These are phyloP conservation scores for Copromyces sp. DNA, from an alignment of 495 filamentous ascomycete genomes.

Conservation along the genomic window DNA sequence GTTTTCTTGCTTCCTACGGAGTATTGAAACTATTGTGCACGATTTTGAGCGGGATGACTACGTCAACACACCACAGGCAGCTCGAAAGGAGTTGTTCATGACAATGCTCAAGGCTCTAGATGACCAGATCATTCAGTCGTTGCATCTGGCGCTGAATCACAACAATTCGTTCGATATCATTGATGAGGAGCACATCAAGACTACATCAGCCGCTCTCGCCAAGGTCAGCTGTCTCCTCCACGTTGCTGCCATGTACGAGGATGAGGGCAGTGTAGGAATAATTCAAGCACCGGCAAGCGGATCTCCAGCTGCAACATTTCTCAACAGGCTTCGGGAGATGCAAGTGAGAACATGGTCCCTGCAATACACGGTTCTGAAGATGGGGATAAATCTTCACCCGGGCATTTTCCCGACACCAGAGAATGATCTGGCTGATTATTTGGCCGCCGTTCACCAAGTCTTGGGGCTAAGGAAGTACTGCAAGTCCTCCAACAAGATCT, in stretches of 20 bases:
- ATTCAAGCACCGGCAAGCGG: slow-evolving; percentile 28
- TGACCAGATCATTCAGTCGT: slow-evolving; percentile 55
- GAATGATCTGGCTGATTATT: slow-evolving; percentile 61
- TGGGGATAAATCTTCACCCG: slow-evolving; percentile 57
- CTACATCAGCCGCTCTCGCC: slow-evolving; percentile 57
- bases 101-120: slow-evolving; percentile 69
- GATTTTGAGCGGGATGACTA: slow-evolving; percentile 61
- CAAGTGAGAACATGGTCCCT: slow-evolving; percentile 82
- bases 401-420: slow-evolving; percentile 50
- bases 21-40: slow-evolving; percentile 67
- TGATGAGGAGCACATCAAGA: slow-evolving; percentile 61
- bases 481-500: slow-evolving; percentile 71
- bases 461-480: slow-evolving; percentile 81
- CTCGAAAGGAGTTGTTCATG: slow-evolving; percentile 58
- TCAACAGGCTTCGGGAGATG: slow-evolving; percentile 73
- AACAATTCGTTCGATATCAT: slow-evolving; percentile 72
- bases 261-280: slow-evolving; percentile 67
- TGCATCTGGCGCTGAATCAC: slow-evolving; percentile 55
- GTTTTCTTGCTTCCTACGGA: slow-evolving; percentile 72
- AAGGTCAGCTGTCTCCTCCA: slow-evolving; percentile 64
- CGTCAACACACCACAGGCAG: slow-evolving; percentile 44
- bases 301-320: slow-evolving; percentile 41
- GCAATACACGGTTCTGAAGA: slow-evolving; percentile 61
- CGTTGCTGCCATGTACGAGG: slow-evolving; percentile 68
- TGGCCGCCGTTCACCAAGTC: slow-evolving; percentile 71